Conservation (phyloP, 2,329 filamentous ascomycete genomes). For the Cladosporium sp. region DNA sequence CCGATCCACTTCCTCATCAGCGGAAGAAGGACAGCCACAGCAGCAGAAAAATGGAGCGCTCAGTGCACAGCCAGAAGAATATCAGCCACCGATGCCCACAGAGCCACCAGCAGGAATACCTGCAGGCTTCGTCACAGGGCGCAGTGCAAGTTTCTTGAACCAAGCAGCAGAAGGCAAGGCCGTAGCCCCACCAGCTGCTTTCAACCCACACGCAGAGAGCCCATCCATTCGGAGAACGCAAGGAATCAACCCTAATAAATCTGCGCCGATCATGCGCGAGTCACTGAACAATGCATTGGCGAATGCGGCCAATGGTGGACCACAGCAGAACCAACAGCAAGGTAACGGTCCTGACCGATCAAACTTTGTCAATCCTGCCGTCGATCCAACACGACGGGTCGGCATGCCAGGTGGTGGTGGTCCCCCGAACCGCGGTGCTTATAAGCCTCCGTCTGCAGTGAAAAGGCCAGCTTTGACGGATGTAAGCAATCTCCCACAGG, state of each 20-base stretch:
- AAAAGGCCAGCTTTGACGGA: constrained; percentile 45
- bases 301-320: constrained; percentile 15
- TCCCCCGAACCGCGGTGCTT: constrained; percentile 45
- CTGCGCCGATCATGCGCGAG: constrained; percentile 66
- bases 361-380: constrained; percentile 52
- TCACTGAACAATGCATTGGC: constrained; percentile 18
- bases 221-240: constrained; percentile 88
- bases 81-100: constrained; percentile 27
- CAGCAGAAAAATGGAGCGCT: constrained; percentile 6
- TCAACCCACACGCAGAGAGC: constrained; percentile 52
- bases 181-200: constrained; percentile 39
- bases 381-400: constrained; percentile 48
- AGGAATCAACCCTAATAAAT: constrained; percentile 78
- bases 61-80: constrained; percentile 19
- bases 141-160: constrained; percentile 45
- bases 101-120: constrained; percentile 36
- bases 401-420: constrained; percentile 47
- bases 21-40: constrained; percentile 21
- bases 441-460: constrained; percentile 45
- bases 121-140: constrained; percentile 49
- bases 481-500: constrained; percentile 46
- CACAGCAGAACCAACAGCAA: constrained; percentile 22
- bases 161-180: constrained; percentile 36
- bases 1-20: constrained; percentile 36
- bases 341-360: constrained; percentile 29